Evolutionary conservation across 1,139 yeast genomes (phyloP), one percentile per base, ranked within the genome.

Genomic region (Blastobotrys elegans): DNA sequence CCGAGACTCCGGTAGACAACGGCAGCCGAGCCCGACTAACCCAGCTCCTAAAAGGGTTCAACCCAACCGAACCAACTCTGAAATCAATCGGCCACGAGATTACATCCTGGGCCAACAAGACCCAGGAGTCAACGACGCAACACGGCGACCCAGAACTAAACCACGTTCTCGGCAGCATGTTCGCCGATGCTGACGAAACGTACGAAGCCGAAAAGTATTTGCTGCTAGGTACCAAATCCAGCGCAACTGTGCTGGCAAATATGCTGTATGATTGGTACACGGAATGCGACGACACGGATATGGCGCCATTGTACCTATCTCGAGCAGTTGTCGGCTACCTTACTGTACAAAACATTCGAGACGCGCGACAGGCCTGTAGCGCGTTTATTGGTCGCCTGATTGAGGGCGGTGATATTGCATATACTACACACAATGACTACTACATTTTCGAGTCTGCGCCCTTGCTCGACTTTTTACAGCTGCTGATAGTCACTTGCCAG

Each of bases 91-190:
- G 86, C 21, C 79, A 80, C 46, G 84, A 79, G 49, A 71, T 79
- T n/a, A 43, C 45, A 4, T 43, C 47, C 36, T 90, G 95, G 89
- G 74, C 90, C 0, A 68, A 70, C 42, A 73, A 73, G 44, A 65
- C 64, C 44, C 71, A 79, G 2, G 69, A 68, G 0, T 69, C 67
- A 49, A 77, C 77, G 50, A n/a, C n/a, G n/a, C n/a, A n/a, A n/a
- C 77, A 77, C 54, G 96, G 96, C 3, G 96, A 88, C 60, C 73
- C 82, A 4, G 82, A 79, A 43, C 70, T 92, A 50, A 90, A 87
- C 61, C 82, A 82, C 55, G 74, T 83, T 17, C 74, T 90, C 53
- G 97, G 96, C 0, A 65, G 72, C 33, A 83, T 84, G 59, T 71
- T 87, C 41, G 66, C 65, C 20, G 51, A 57, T 17, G 70, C 65